Evolutionary conservation across 768 basidiomycete genomes (phyloP).

Genomic region (Rhodotorula toruloides): DNA sequence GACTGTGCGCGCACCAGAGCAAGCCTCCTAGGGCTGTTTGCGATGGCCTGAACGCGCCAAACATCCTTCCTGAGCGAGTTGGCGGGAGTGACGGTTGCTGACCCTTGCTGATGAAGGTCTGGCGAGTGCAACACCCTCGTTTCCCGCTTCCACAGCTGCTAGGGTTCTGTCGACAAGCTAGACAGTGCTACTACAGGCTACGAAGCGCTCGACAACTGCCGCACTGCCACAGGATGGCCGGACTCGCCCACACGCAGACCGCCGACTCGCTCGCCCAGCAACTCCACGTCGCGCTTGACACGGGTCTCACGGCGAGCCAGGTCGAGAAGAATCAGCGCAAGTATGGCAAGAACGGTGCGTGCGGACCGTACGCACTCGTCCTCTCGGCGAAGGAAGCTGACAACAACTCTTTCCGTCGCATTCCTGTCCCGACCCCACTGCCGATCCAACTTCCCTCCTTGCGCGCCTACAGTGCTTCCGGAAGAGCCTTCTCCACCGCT

Average conservation of each 20-base stretch:
- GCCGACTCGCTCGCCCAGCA: conserved; percentile 44
- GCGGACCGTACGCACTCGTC: neutral
- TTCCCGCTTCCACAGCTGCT: no score
- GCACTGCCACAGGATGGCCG: neutral
- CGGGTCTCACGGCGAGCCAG: conserved; percentile 63
- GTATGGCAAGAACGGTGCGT: conserved; percentile 79
- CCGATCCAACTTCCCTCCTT: no score
- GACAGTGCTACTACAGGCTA: neutral
- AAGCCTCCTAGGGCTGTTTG: no score
- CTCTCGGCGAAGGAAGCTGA: no score
- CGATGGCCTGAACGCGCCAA: no score
- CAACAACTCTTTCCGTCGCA: neutral
- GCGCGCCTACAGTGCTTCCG: conserved; percentile 73
- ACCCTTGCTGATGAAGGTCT: no score
- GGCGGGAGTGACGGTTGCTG: no score
- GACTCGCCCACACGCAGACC: neutral
- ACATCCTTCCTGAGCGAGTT: no score
- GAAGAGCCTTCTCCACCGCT: conserved; percentile 86
- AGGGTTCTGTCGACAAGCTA: neutral
- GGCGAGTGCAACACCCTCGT: no score
- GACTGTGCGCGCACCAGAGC: no score
- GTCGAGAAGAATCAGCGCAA: conserved; percentile 67
- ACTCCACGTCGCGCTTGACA: conserved; percentile 60
- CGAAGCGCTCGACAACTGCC: neutral
- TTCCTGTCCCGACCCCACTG: neutral